phyloP scores from a whole-genome alignment of 1,139 yeast species.

The Magnusiomyces suaveolens region DNA sequence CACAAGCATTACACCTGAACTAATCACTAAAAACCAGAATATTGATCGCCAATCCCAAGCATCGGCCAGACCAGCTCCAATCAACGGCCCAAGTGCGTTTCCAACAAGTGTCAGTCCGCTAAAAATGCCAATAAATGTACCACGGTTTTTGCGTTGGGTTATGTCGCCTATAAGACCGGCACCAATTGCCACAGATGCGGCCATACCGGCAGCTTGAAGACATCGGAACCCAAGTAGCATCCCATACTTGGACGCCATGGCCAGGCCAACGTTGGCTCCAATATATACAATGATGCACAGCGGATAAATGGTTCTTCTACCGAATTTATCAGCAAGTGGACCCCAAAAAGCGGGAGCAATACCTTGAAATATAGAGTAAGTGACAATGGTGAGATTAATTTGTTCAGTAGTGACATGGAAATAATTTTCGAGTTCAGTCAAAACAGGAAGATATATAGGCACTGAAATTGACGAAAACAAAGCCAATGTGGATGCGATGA shows the following conservation, averaged over 20 bases:
- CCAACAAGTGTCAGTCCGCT: conserved; percentile 61
- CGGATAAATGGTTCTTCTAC: conserved; percentile 58
- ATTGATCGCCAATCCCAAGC: conserved; percentile 65
- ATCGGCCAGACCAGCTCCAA: conserved; percentile 58
- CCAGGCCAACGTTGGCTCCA: conserved; percentile 52
- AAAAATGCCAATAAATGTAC: conserved; percentile 51
- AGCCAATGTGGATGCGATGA: conserved; percentile 40
- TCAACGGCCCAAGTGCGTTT: conserved; percentile 64
- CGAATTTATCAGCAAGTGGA: conserved; percentile 52
- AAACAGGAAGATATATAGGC: conserved; percentile 66
- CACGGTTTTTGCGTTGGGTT: conserved; percentile 52
- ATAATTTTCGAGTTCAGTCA: conserved; percentile 43
- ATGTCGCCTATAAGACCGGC: conserved; percentile 64
- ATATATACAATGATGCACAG: conserved; percentile 45
- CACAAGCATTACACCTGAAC: conserved; percentile 40
- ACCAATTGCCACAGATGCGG: conserved; percentile 59
- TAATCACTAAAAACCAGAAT: conserved; percentile 62
- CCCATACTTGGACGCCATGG: conserved; percentile 44
- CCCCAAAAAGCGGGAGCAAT: conserved; percentile 56
- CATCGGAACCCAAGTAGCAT: conserved; percentile 50
- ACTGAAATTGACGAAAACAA: conserved; percentile 57
- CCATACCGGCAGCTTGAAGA: conserved; percentile 59
- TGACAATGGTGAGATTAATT: conserved; percentile 60
- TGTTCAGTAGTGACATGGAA: conserved; percentile 47
- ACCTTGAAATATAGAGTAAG: conserved; percentile 64